Percentiles rank a stretch among this genome's conserved stretches.
Conservation (phyloP, 129 eudicot genomes). For the Scalesia atractyloides region DNA sequence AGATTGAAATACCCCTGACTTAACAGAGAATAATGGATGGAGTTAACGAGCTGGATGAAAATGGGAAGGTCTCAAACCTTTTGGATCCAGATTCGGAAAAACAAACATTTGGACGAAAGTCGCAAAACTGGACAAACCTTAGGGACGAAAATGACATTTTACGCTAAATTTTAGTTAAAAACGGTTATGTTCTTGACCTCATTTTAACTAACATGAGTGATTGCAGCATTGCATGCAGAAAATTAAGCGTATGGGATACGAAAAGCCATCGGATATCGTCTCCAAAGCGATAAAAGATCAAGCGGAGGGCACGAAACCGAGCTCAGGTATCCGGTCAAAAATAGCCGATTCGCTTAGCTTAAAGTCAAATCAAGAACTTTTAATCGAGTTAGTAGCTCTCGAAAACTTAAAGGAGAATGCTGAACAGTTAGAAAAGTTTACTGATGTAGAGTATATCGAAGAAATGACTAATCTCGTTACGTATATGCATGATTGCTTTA, state of each 20-base stretch:
- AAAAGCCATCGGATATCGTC: constrained; percentile 53
- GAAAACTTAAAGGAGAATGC: constrained; percentile 89
- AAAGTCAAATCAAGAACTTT: constrained; percentile 81
- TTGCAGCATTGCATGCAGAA: constrained; percentile 68
- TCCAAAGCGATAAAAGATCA: constrained; percentile 63
- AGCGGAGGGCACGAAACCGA: constrained; percentile 64
- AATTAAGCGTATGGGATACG: constrained; percentile 44
- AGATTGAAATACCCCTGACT: too few species aligned
- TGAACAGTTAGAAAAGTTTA: constrained; percentile 82
- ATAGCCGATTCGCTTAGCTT: constrained; percentile 74
- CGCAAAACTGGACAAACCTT: too few species aligned
- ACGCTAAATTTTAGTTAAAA: not conserved
- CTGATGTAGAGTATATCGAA: constrained; percentile 80
- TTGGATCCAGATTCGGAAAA: too few species aligned
- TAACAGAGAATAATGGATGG: too few species aligned
- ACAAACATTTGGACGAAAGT: too few species aligned
- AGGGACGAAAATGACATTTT: too few species aligned
- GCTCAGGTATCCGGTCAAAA: constrained; percentile 57
- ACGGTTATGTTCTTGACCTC: not conserved
- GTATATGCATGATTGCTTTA: constrained; percentile 79
- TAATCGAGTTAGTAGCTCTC: constrained; percentile 91
- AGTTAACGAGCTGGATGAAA: too few species aligned
- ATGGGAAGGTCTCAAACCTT: too few species aligned
- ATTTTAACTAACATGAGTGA: constrained; percentile 11
- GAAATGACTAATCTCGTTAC: constrained; percentile 70